A percentile compares a stretch with the other conserved stretches of the same genome.
phyloP scores from a whole-genome alignment of 768 basidiomycete genomes.

The Pleurotus citrinopileatus region DNA sequence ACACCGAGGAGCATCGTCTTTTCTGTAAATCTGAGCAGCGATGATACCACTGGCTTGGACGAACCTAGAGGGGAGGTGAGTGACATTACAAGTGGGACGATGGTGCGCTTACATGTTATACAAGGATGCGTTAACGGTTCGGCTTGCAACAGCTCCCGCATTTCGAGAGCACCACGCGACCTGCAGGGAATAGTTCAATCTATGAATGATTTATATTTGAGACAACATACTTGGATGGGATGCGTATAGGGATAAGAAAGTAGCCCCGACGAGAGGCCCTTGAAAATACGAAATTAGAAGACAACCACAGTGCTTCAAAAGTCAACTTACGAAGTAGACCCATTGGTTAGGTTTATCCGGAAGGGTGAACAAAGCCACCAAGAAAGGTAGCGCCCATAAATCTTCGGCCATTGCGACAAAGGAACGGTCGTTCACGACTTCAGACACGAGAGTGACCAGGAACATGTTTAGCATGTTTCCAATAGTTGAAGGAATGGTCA shows the following conservation, averaged over 20 bases:
- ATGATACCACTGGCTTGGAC: slow-evolving; percentile 43
- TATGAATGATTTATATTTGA: neutral
- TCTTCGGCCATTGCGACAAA: slow-evolving; percentile 51
- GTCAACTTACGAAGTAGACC: slow-evolving; percentile 45
- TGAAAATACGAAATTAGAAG: neutral
- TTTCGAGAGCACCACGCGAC: slow-evolving; percentile 62
- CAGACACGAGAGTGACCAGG: slow-evolving; percentile 45
- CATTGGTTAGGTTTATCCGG: slow-evolving; percentile 49
- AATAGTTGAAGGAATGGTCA: slow-evolving; percentile 55
- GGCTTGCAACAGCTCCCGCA: slow-evolving; percentile 54
- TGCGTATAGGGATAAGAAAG: slow-evolving; percentile 40
- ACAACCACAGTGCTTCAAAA: neutral
- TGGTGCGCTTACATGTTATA: slow-evolving; percentile 46
- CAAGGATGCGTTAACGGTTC: slow-evolving; percentile 57
- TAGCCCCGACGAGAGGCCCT: slow-evolving; percentile 42
- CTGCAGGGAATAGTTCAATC: slow-evolving; percentile 40
- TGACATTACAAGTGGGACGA: neutral
- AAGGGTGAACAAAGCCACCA: slow-evolving; percentile 51
- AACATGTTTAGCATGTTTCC: slow-evolving; percentile 53
- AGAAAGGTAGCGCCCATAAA: slow-evolving; percentile 60
- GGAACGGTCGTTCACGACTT: slow-evolving; percentile 51
- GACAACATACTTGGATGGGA: slow-evolving; percentile 7
- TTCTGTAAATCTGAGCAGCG: slow-evolving; percentile 54
- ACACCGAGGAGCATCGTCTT: slow-evolving; percentile 58
- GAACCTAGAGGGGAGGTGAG: slow-evolving; percentile 27